Evolutionary conservation across 768 basidiomycete genomes (phyloP), one percentile per base, ranked within the genome.

Genomic region (Leccinum imitatum): DNA sequence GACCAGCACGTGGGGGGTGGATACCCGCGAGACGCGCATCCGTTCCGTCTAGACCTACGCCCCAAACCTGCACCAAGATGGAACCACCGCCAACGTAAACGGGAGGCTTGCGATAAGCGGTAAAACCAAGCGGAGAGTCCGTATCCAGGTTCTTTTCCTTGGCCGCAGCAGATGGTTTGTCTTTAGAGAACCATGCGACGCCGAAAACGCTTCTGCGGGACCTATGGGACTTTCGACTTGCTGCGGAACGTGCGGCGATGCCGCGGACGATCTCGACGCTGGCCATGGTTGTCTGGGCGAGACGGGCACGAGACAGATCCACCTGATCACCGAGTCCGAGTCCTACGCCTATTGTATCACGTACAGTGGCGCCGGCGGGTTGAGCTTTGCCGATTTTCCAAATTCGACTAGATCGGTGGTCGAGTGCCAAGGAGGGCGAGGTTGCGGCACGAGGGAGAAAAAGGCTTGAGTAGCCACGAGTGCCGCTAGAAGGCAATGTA

Each of bases 211-310:
- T 63, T 60, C 62, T 60, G 23, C 69, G 65, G 39, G 66, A 61
- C 41, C 52, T 73, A 31, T 57, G 59, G 1, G 63, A 58, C 59
- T 59, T 68, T 27, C 61, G 65, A 52, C 46, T 27, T n/a, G 57
- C 13, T 23, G 57, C 57, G 4, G 72, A 59, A 6, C 61, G 63
- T 67, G 65, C 57, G 67, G 80, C 58, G 67, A 78, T 59, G 59
- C 90, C 90, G 39, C 80, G 79, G 17, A 90, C 84, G 33, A 92
- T 83, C 67, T 92, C 90, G 46, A 96, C 85, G 54, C 86, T 92
- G 15, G 90, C 89, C 93, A 97, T 95, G 5, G 90, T 93, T 6
- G 87, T 87, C 70, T 92, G 90, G 7, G 93, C 93, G 11, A 92
- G 76, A 4, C 93, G 92, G 17, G 86, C 82, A 11, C 82, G 80